phyloP scores from a whole-genome alignment of 1,284 basidiomycete genomes.

The Naganishia cerealis region DNA sequence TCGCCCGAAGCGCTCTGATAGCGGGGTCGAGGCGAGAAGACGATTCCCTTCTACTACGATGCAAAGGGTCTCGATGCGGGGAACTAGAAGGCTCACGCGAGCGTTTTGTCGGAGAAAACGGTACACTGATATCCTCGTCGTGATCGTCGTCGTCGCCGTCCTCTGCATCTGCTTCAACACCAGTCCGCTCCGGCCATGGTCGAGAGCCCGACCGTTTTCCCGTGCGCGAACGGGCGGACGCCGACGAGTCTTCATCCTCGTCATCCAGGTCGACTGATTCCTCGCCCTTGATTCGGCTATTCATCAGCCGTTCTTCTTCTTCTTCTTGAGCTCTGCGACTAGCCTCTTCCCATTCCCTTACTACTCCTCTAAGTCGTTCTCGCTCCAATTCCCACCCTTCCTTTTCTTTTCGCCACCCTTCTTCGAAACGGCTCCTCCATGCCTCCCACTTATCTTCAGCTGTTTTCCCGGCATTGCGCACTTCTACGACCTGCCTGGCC shows the following conservation, averaged over 20 bases:
- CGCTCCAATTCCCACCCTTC: constrained; percentile 81
- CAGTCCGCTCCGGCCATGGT: constrained; percentile 16
- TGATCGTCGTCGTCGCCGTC: constrained; percentile 5
- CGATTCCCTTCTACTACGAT: constrained; percentile 25
- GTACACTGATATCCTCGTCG: neutral
- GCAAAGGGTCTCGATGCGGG: neutral
- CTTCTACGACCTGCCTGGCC: constrained; percentile 56
- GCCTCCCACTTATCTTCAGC: constrained; percentile 71
- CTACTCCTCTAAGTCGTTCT: constrained; percentile 69
- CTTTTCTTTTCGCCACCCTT: constrained; percentile 72
- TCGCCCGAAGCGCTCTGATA: constrained; percentile 32
- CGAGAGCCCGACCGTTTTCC: constrained; percentile 18
- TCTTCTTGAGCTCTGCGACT: constrained; percentile 56
- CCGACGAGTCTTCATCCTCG: constrained; percentile 32
- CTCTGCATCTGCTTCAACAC: neutral
- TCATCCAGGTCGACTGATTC: constrained; percentile 40
- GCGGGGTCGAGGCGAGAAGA: constrained; percentile 34
- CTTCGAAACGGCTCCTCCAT: constrained; percentile 63
- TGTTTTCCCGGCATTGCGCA: constrained; percentile 56
- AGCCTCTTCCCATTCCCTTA: constrained; percentile 77
- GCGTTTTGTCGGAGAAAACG: neutral
- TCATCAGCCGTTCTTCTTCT: constrained; percentile 53
- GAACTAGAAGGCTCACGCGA: constrained; percentile 27
- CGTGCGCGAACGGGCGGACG: neutral
- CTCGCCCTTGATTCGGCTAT: constrained; percentile 47